Conservation (phyloP, 768 basidiomycete species). For the Heimioporus sp. region DNA sequence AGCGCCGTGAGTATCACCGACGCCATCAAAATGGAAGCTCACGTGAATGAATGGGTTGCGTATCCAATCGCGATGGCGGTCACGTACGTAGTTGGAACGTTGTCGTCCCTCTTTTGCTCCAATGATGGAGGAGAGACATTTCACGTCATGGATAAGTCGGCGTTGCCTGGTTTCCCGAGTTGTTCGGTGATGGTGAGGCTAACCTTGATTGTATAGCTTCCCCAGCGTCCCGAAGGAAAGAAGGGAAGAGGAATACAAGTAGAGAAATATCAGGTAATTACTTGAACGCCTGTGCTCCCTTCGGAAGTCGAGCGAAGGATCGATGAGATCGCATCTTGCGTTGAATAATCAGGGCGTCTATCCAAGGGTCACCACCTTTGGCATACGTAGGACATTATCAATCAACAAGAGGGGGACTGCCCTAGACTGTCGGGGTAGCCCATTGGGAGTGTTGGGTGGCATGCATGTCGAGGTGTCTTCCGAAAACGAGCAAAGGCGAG, state of each 20-base stretch:
- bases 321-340: background rate
- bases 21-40: slow-evolving; percentile 18
- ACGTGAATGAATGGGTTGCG: background rate
- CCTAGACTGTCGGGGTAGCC: background rate
- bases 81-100: slow-evolving; percentile 15
- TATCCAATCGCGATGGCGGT: background rate
- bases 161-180: slow-evolving; percentile 14
- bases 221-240: no score
- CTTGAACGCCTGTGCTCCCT: background rate
- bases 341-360: background rate
- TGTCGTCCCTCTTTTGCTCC: slow-evolving; percentile 5
- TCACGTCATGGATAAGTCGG: slow-evolving; percentile 28
- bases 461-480: background rate
- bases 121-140: background rate
- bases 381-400: background rate
- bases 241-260: no score
- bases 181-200: slow-evolving; percentile 10
- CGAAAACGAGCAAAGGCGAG: background rate
- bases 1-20: slow-evolving; percentile 1
- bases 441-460: background rate
- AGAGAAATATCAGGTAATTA: no score
- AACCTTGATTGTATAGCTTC: slow-evolving; percentile 5
- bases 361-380: background rate
- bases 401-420: background rate
- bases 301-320: background rate